phyloP scores from a whole-genome alignment of 2,329 filamentous ascomycete species.

The Aspergillus pseudoviridinutans region DNA sequence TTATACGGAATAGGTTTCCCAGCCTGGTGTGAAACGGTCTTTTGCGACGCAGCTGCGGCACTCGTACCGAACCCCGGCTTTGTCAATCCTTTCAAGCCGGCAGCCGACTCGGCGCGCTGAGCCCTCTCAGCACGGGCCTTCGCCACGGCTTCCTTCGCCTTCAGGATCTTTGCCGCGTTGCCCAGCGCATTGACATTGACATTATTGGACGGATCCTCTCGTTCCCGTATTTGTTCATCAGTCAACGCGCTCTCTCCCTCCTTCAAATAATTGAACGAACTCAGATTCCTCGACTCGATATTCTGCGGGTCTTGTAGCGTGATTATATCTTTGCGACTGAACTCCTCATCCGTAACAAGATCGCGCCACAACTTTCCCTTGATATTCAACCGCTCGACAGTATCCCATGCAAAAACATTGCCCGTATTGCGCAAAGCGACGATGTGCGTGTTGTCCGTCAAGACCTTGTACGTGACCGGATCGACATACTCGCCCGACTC shows the following conservation, averaged over 20 bases:
- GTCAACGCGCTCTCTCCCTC: conserved; percentile 71
- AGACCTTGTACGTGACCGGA: conserved; percentile 94
- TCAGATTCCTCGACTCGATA: conserved; percentile 73
- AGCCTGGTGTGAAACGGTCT: conserved; percentile 20
- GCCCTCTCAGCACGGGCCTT: conserved; percentile 74
- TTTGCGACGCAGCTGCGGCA: conserved; percentile 13
- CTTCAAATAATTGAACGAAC: conserved; percentile 81
- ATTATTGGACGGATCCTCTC: conserved; percentile 54
- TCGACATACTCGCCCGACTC: conserved; percentile 89
- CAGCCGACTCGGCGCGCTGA: conserved; percentile 54
- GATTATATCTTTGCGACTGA: conserved; percentile 87
- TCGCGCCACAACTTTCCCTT: conserved; percentile 96
- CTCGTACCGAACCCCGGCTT: conserved; percentile 16
- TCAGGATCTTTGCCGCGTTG: conserved; percentile 74
- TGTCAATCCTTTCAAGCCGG: conserved; percentile 22
- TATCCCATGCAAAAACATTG: conserved; percentile 96
- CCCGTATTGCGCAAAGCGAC: conserved; percentile 81
- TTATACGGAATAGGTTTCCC: conserved; percentile 62
- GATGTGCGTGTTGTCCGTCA: conserved; percentile 97
- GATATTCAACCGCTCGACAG: conserved; percentile 89
- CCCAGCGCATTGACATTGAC: conserved; percentile 81
- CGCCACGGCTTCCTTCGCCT: conserved; percentile 90
- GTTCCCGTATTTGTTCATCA: conserved; percentile 65
- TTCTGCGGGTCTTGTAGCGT: conserved; percentile 96
- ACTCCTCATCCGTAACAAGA: conserved; percentile 80